Evolutionary conservation across 108 stramenopile genomes (phyloP), one percentile per base, ranked within the genome.

Genomic region (Epithemia pelagica): DNA sequence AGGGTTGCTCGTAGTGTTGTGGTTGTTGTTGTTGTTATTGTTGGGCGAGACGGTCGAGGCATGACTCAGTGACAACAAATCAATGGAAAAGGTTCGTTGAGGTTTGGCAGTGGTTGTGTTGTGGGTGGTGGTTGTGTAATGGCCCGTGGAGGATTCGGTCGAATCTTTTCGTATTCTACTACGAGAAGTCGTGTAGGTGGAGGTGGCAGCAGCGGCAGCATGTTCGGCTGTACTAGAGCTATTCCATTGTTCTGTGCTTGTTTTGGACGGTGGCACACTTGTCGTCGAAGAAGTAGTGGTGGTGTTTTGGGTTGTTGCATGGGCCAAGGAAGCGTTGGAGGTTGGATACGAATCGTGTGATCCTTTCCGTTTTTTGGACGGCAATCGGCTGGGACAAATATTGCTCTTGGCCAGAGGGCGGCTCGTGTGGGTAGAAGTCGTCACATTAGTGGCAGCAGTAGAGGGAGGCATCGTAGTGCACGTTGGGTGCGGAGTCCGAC

Each of bases 301-400:
- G 25, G 31, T 20, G 22, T 18, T 57, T 21, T 10, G 57, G 8
- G 30, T 28, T 31, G 25, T 55, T 30, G 23, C 22, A 54, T 10
- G 8, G 64, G 26, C 64, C 3, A 26, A 23, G 52, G 58, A 18
- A n/a, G 58, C 58, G 10, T 58, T 23, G 52, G n/a, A n/a, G n/a
- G n/a, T n/a, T 52, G 52, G 52, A 30, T 46, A 33, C 1, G 62
- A 71, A 26, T 71, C 70, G 32, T 71, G 64, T 56, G 70, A 71
- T 54, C 52, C 29, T 58, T 71, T 71, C 22, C 70, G 51, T 27
- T 71, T 71, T 29, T 71, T 71, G 61, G 52, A 54, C 8, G 70
- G 70, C 28, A 71, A 53, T 37, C 56, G 53, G 7, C 54, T 62
- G n/a, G 29, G 30, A 27, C 25, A 28, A 53, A 51, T 53, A 8